Evolutionary conservation across 2,329 filamentous ascomycete species (phyloP), one percentile per base, ranked within the genome.

Genomic region (Ampelomyces quisqualis): DNA sequence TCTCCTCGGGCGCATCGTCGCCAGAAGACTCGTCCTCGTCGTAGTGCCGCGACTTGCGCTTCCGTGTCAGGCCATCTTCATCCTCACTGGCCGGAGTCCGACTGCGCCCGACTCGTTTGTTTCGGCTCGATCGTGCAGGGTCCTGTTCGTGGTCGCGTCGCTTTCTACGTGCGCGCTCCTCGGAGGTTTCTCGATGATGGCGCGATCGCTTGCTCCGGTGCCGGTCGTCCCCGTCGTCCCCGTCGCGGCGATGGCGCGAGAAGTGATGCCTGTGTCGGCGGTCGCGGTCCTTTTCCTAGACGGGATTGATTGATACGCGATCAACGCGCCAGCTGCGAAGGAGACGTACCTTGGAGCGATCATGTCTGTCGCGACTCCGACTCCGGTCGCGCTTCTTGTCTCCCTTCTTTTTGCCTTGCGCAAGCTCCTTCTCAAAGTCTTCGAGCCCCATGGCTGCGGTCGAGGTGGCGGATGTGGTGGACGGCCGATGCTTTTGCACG

Each of bases 361-460:
- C 58, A 34, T 64, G 64, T 18, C 58, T 51, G 38, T 68, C 64
- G 40, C 62, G 62, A 51, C 67, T 71, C 15, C 65, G 61, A 43
- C 75, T 75, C 30, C 73, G 70, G 26, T 72, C 67, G 29, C 71
- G 68, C 45, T 68, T 70, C 42, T 77, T 76, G 5, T 70, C 70
- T 29, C 80, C 75, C 39, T 78, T 74, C 32, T 72, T 72, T 60
- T 82, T 85, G 51, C 80, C 82, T 30, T 82, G 78, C 1, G 84
- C 85, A 9, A 94, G 75, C 18, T 82, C 75, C 63, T 84, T 87
- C 67, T 94, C 89, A 45, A 94, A 94, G 43, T 90, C 87, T 53
- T 82, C 80, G 43, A 84, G 64, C 4, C 77, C 75, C 80, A 82
- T 83, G 19, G 35, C 69, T 19, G 34, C 11, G 13, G 4, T 24